Evolutionary conservation across 2,329 filamentous ascomycete genomes (phyloP).

Genomic region (Geosmithia flava): DNA sequence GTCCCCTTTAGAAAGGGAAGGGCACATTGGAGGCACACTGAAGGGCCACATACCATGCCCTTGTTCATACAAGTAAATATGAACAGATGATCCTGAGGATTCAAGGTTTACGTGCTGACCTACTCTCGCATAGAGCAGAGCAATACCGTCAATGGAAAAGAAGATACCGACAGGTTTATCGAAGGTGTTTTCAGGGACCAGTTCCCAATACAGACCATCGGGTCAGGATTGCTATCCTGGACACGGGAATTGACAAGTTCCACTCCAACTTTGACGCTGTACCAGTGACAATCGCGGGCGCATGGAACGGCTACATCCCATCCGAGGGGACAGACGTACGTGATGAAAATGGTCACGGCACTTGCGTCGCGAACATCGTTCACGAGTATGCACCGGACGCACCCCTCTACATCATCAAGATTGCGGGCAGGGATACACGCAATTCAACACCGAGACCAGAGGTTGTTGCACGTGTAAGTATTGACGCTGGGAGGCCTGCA

Average conservation of each 20-base stretch:
- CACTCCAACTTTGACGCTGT: not conserved
- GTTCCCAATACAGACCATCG: not conserved
- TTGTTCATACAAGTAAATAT: too few relatives aligned
- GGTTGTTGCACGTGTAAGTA: conserved; percentile 1
- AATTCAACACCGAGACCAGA: not conserved
- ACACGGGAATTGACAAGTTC: conserved; percentile 3
- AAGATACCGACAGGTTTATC: conserved; percentile 1
- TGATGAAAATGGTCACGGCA: conserved; percentile 4
- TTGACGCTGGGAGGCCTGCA: not conserved
- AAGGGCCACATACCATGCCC: too few relatives aligned
- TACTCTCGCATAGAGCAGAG: not conserved
- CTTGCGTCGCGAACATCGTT: conserved; percentile 2
- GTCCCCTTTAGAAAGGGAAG: too few relatives aligned
- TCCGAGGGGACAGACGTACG: not conserved
- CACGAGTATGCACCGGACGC: conserved; percentile 4
- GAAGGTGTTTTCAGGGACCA: not conserved
- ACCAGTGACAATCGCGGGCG: conserved; percentile 1
- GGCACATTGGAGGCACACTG: too few relatives aligned
- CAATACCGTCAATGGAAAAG: conserved; percentile 1
- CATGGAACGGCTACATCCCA: conserved; percentile 1
- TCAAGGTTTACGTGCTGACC: not conserved
- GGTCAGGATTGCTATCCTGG: conserved; percentile 4
- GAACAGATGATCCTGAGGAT: too few relatives aligned
- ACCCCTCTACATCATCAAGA: conserved; percentile 5
- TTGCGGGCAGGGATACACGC: conserved; percentile 1